Percentiles rank a stretch among this genome's conserved stretches.
Conservation (phyloP, 2,329 filamentous ascomycete species). For the Sarocladium oryzae region DNA sequence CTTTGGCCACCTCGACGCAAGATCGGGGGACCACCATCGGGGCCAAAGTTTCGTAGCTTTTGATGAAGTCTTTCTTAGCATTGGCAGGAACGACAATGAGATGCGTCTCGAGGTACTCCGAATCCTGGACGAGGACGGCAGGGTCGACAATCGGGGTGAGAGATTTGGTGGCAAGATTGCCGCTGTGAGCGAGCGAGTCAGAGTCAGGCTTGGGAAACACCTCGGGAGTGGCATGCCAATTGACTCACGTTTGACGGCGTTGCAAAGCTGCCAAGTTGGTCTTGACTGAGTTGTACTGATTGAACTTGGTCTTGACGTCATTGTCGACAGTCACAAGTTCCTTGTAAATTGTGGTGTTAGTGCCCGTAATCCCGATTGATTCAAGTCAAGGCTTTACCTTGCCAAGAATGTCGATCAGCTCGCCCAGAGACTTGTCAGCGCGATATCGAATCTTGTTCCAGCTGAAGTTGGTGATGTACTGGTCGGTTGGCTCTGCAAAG, state of each 20-base stretch:
- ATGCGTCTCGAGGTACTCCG: conserved; percentile 95
- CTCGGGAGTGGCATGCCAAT: too few relatives aligned
- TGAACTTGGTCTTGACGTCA: conserved; percentile 90
- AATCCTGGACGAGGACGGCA: conserved; percentile 72
- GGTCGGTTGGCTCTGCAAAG: conserved; percentile 78
- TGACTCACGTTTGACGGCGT: conserved; percentile 73
- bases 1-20: conserved; percentile 69
- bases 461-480: conserved; percentile 80
- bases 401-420: conserved; percentile 80
- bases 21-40: conserved; percentile 94
- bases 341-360: too few relatives aligned
- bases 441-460: conserved; percentile 99
- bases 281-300: conserved; percentile 89
- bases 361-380: too few relatives aligned
- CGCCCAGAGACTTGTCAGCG: conserved; percentile 80
- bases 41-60: conserved; percentile 78
- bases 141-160: conserved; percentile 85
- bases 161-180: conserved; percentile 90
- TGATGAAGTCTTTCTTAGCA: conserved; percentile 79
- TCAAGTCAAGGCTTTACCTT: conserved; percentile 51
- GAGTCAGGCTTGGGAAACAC: too few relatives aligned
- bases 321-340: conserved; percentile 90
- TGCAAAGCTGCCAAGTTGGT: conserved; percentile 74
- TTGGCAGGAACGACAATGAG: conserved; percentile 80
- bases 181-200: conserved; percentile 46